Evolutionary conservation across 305 asterid species (phyloP).

Genomic region (Fraxinus greggii): DNA sequence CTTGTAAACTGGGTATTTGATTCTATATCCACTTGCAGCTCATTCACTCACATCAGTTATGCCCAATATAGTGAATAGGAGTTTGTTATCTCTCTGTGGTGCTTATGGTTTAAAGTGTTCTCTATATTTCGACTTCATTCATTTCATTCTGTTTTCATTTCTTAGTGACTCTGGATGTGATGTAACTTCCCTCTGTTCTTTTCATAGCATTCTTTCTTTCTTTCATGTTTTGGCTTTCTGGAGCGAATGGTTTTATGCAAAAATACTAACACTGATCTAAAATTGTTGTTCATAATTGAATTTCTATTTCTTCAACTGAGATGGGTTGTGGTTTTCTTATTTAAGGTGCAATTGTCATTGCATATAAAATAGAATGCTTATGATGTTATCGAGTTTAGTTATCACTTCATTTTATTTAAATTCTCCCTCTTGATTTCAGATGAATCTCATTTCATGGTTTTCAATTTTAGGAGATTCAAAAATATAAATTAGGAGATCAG

Average conservation of each 20-base stretch:
- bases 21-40: background rate
- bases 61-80: background rate
- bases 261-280: background rate
- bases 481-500: conserved; percentile 78
- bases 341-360: background rate
- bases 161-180: background rate
- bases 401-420: background rate
- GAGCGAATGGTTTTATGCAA: background rate
- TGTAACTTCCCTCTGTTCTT: background rate
- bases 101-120: background rate
- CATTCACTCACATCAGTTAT: background rate
- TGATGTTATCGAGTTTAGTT: background rate
- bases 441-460: conserved; percentile 24
- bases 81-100: background rate
- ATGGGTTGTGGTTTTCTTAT: background rate
- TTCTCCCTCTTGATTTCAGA: background rate
- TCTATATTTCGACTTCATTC: background rate
- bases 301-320: background rate
- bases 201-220: background rate
- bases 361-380: background rate
- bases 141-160: background rate
- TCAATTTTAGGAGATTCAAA: conserved; percentile 55
- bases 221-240: background rate
- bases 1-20: background rate
- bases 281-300: background rate